Base-by-base conservation (phyloP, 2,329 filamentous ascomycete species). In the Alternaria brassicae region DNA sequence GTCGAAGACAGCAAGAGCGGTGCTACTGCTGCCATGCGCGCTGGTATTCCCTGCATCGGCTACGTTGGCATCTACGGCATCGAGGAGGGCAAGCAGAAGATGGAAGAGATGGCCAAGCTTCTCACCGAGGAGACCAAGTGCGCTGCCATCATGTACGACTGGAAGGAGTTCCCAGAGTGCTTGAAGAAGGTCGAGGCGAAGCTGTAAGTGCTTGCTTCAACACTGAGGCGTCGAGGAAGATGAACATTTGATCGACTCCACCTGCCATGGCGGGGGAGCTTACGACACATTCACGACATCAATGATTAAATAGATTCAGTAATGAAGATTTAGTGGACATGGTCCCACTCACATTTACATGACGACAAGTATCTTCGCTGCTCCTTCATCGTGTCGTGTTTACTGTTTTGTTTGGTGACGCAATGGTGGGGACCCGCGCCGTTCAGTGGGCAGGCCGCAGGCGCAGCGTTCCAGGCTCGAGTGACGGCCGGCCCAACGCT, bases 1-100 rank as follows among this genome's bases (percentile, higher is more conserved):
- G 86, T 97, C 59, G 93, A 97, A 83, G 93, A 97, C 82, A 92
- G 89, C 83, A 92, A 91, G 85, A 92, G 89, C 69, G 93, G 93
- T 62, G 91, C 91, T 41, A 86, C 90, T 58, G 92, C 91, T 66
- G 90, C 88, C 58, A 88, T 89, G 72, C 85, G 91, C 60, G 93
- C 93, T 17, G 87, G 88, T 49, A 95, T 97, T 73, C 89, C 87
- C 62, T 88, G 90, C 63, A 88, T 97, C 70, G 93, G 89, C 55
- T 97, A 97, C 78, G 90, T 95, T 28, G 93, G 93, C 36, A 90
- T 83, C 82, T 66, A 77, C 70, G 75, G 75, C 58, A 73, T 77
- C 53, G 75, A 82, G 75, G 76, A 80, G 64, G 75, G 74, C 68
- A 71, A 75, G 69, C 72, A 77, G 68, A 77, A 77, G 74, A 76